Evolutionary conservation across 73 alveolate species (phyloP), one percentile per base, ranked within the genome.

Genomic region (Paramecium biaurelia): DNA sequence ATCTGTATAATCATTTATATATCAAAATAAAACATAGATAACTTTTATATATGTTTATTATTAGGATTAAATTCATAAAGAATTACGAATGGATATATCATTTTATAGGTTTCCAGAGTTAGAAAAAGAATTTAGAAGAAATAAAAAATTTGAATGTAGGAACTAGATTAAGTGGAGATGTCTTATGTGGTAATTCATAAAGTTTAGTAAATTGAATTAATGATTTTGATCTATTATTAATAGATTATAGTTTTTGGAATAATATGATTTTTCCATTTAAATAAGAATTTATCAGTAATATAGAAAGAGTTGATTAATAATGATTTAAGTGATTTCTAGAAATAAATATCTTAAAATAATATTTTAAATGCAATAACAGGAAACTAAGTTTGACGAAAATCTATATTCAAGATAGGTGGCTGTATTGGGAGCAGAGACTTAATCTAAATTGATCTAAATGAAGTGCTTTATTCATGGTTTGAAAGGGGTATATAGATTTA

Each of bases 341-440:
- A 38, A 35, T 72, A 79, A 41, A 30, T 79, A 79, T 79, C 56
- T 79, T 79, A 4, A 43, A 41, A 79, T 43, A 30, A 11, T 43
- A 79, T 43, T 30, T 79, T 38, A 30, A 41, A 32, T 30, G 56
- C 56, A 18, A 45, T 26, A 89, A 89, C 47, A 89, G 85, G 49
- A 89, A 7, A 43, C 45, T 24, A 53, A 68, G 18, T 82, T 82
- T 21, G 94, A 89, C 74, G 94, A 89, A 47, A 89, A 89, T 70
- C 57, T 89, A 11, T 89, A 89, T 30, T 89, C 94, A n/a, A 89
- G 94, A 89, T 89, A 89, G 37, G 87, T 89, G 35, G 94, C 94
- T 24, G 94, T 89, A 24, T 89, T 43, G 47, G 94, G 94, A 45
- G 94, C 94, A 6, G 94, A 89, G 38, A 89, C 94, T 24, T 24